Evolutionary conservation across 2,329 filamentous ascomycete species (phyloP), one percentile per base, ranked within the genome.

Genomic region (Calonectria hongkongensis): DNA sequence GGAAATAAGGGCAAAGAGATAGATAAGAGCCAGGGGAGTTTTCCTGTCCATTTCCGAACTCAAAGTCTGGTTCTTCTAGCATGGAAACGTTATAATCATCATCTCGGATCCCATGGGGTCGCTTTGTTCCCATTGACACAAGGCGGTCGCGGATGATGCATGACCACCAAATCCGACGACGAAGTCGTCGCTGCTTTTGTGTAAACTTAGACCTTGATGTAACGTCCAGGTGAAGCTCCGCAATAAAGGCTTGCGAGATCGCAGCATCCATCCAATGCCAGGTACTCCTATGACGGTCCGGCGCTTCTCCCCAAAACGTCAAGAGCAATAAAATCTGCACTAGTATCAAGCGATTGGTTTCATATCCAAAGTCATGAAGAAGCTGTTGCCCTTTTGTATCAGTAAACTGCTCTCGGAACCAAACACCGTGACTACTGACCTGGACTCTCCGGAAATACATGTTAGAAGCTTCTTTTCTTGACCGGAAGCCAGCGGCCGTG

Each of bases 261-360:
- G 95, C 96, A 30, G 98, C 94, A 12, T 96, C 96, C 94, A 98
- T 97, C 96, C 95, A 98, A 82, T 98, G 95, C 94, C 96, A 98
- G 36, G 95, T 98, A 82, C 98, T 95, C 83, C 98, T 98, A 81
- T 98, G 95, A 82, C 98, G 95, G 83, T 98, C 95, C 0, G 95
- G 95, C 5, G 95, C 97, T 84, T 98, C 96, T 82, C 98, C 98
- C 94, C 96, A 98, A 83, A 97, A 98, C 1, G 95, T 98, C 94
- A 98, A 95, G 71, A 98, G 89, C 21, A 98, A 88, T n/a, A 98
- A 88, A 2, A 94, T 93, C 84, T 98, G 96, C 16, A 98, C 95
- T 30, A 98, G 89, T 18, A 94, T 91, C 68, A 98, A 92, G 56
- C 95, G 93, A 82, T 98, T 95, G 36, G 92, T 90, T 83, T 98